These are phyloP conservation scores for Entomortierella beljakovae DNA, from an alignment of 192 early-diverging fungal genomes.

Conservation along the genomic window DNA sequence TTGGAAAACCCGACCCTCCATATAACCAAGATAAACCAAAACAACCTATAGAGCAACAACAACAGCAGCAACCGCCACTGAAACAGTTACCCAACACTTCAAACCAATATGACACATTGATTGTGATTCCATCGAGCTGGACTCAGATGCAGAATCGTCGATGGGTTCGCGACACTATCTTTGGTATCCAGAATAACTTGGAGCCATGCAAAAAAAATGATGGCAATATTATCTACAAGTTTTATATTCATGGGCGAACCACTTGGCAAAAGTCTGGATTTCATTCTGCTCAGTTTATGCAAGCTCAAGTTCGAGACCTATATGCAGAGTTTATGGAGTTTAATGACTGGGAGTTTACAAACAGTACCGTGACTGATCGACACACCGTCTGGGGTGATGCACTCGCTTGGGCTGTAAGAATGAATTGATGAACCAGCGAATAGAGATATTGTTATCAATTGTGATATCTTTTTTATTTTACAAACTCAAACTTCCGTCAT, in stretches of 20 bases:
- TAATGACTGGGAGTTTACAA: slow-evolving; percentile 52
- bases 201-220: slow-evolving; percentile 60
- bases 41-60: slow-evolving; percentile 11
- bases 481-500: not conserved
- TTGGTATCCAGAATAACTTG: slow-evolving; percentile 65
- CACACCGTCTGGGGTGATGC: slow-evolving; percentile 47
- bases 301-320: slow-evolving; percentile 40
- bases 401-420: slow-evolving; percentile 47
- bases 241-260: slow-evolving; percentile 50
- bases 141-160: slow-evolving; percentile 49
- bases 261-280: slow-evolving; percentile 22
- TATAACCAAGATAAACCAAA: not conserved
- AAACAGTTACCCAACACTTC: slow-evolving; percentile 35
- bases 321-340: slow-evolving; percentile 66
- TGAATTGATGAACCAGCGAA: no score
- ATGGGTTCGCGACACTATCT: slow-evolving; percentile 63
- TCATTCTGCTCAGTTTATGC: slow-evolving; percentile 34
- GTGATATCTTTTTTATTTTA: not conserved
- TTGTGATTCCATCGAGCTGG: slow-evolving; percentile 60
- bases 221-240: slow-evolving; percentile 57
- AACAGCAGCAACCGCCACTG: slow-evolving; percentile 22
- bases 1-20: slow-evolving; percentile 2
- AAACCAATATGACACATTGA: slow-evolving; percentile 55
- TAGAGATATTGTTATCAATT: not conserved
- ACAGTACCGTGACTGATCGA: slow-evolving; percentile 17